These are phyloP conservation scores for Platanus orientalis DNA, from an alignment of 164 flowering plant species.

Conservation along the genomic window DNA sequence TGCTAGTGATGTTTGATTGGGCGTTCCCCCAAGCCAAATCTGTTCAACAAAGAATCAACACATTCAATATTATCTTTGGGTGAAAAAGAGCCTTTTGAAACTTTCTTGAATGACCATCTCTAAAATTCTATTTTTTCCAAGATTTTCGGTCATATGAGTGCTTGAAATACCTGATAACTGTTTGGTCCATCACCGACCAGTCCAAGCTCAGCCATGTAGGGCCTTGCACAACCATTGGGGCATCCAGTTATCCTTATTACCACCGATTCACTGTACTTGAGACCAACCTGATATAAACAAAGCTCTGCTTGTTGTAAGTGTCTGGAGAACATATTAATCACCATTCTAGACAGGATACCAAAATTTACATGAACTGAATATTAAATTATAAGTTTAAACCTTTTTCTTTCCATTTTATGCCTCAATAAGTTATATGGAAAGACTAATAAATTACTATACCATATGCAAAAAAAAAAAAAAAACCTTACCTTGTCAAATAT, in stretches of 20 bases:
- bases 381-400: too few relatives aligned
- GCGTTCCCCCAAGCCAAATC: constrained; percentile 98
- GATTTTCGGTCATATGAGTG: neutral
- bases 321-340: too few relatives aligned
- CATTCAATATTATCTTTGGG: too few relatives aligned
- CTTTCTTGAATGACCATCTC: neutral
- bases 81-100: too few relatives aligned
- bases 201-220: constrained; percentile 99
- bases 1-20: constrained; percentile 75
- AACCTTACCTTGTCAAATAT: constrained; percentile 93
- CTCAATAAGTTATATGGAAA: neutral
- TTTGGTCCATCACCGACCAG: constrained; percentile 98
- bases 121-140: neutral
- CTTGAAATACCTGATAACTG: constrained; percentile 78
- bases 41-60: constrained; percentile 18
- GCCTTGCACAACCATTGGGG: constrained; percentile 98
- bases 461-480: too few relatives aligned
- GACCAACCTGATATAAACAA: constrained; percentile 68
- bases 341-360: too few relatives aligned
- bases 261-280: constrained; percentile 71
- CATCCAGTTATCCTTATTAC: constrained; percentile 95
- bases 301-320: neutral
- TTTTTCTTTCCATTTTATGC: neutral
- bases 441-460: neutral
- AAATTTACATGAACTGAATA: too few relatives aligned